Percentiles rank a stretch among this genome's conserved stretches.
phyloP scores from a whole-genome alignment of 768 basidiomycete genomes.

The Psilocybe cubensis region DNA sequence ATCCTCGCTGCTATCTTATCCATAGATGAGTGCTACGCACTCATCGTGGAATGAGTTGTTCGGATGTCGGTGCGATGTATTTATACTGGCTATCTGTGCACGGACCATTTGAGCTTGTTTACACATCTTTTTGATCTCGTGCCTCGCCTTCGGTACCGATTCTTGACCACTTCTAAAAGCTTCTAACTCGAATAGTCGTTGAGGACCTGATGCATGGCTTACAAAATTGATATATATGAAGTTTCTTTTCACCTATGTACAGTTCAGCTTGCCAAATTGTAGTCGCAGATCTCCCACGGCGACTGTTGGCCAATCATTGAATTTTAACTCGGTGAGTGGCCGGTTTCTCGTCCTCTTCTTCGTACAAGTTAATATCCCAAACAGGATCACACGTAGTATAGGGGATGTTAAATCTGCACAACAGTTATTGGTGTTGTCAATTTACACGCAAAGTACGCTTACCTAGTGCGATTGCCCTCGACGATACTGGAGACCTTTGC shows the following conservation, averaged over 20 bases:
- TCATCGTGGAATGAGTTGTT: too few relatives aligned
- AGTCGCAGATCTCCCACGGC: too few relatives aligned
- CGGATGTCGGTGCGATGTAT: neutral
- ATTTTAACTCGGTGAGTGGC: slow-evolving; percentile 19
- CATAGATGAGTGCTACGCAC: too few relatives aligned
- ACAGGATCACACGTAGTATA: slow-evolving; percentile 51
- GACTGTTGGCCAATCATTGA: neutral
- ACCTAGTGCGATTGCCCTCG: slow-evolving; percentile 47
- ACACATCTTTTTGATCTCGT: neutral
- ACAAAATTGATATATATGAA: too few relatives aligned
- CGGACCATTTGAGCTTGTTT: slow-evolving; percentile 34
- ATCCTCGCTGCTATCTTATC: too few relatives aligned
- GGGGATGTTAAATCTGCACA: slow-evolving; percentile 65
- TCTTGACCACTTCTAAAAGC: too few relatives aligned
- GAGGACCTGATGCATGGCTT: too few relatives aligned
- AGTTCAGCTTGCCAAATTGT: too few relatives aligned
- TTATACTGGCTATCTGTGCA: slow-evolving; percentile 33
- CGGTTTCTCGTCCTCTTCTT: slow-evolving; percentile 43
- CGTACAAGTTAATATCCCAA: slow-evolving; percentile 79
- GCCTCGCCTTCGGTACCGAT: too few relatives aligned
- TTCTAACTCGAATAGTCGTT: too few relatives aligned
- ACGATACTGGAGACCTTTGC: slow-evolving; percentile 59
- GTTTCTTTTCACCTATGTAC: too few relatives aligned
- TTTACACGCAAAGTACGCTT: too few relatives aligned
- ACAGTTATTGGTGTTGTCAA: neutral